Evolutionary conservation across 2,329 filamentous ascomycete genomes (phyloP), one percentile per base, ranked within the genome.

Genomic region (Xylariales sp.): DNA sequence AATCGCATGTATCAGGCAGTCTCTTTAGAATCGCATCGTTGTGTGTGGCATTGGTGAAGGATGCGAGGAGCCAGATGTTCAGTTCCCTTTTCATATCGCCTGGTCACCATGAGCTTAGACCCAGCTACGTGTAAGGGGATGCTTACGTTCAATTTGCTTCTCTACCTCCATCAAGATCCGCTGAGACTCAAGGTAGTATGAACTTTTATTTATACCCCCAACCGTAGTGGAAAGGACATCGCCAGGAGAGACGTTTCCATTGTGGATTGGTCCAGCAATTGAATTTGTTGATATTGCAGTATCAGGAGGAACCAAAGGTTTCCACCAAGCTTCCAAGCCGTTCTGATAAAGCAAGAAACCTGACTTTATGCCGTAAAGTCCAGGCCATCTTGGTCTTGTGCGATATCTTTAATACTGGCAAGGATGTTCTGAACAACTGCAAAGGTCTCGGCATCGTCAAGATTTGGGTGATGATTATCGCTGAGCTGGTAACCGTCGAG

Each of bases 351-450:
- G 33, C 20, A 24, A 35, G 2, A 27, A 35, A 35, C 8, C 33
- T 35, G 5, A 23, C 15, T 17, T 35, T 35, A 8, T 35, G 33
- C 2, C 33, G 33, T 17, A 35, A 35, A 35, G 21, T 27, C 33
- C 33, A 35, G 2, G n/a, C 21, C 21, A 35, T 24, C 33, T 35
- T 35, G 23, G 21, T 4, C 21, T 27, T 35, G 21, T 35, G 33
- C 33, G n/a, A 38, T 27, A 11, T 23, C 29, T 31, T 20, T 19
- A n/a, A 38, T 24, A 31, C 10, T 24, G 19, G 2, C 14, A 15
- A 35, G 17, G 2, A 35, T 35, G 2, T 17, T 35, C 21, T 18
- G 33, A 5, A 35, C 21, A n/a, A 14, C 33, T 12, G 20, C n/a
- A 16, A 12, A 21, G 6, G 33, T 35, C 19, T 2, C 29, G 12